Base-by-base conservation (phyloP, 139 green algal genomes). In the Chlorella sp. region DNA sequence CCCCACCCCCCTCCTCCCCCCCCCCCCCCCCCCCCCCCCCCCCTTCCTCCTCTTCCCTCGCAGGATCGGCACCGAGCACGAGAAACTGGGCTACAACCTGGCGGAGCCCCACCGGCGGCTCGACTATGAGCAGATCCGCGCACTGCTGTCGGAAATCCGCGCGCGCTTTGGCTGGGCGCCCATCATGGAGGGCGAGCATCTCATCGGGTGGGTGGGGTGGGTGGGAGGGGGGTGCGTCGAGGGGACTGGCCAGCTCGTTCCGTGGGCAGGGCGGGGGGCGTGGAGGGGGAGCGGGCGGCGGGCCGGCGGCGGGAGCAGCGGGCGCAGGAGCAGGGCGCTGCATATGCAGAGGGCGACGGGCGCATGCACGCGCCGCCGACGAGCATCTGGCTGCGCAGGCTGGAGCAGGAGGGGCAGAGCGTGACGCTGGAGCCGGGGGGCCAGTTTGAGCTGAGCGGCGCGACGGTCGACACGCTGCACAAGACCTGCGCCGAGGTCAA, bases 51-150 rank as follows among this genome's bases (percentile, higher is more conserved):
- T 40, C 15, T 45, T 21, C 33, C 8, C 9, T 8, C 74, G 59
- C 83, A 96, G 96, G 61, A 98, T 99, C 72, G 96, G 96, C 36
- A 99, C 96, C 6, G 96, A 99, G 86, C 96, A 99, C 77, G 96
- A 99, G 80, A 99, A 99, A 89, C 86, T 99, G 31, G 95, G 90
- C 1, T 98, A 96, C 80, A 85, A 94, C 69, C 51, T 91, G 17
- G 46, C 48, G 5, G 82, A 91, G 77, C n/a, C n/a, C n/a, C 87
- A 89, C 29, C 48, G 40, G 19, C 85, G 90, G n/a, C 87, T 95
- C 64, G 77, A 81, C 8, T 97, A 98, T 65, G 83, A 87, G 27
- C 76, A 94, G 45, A 98, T 99, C 55, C 55, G 79, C 35, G 29
- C 87, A 29, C 66, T 99, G 33, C 87, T 99, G 33, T 74, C 87